Base-by-base conservation (phyloP, 306 rosid species). In the Quercus alba region DNA sequence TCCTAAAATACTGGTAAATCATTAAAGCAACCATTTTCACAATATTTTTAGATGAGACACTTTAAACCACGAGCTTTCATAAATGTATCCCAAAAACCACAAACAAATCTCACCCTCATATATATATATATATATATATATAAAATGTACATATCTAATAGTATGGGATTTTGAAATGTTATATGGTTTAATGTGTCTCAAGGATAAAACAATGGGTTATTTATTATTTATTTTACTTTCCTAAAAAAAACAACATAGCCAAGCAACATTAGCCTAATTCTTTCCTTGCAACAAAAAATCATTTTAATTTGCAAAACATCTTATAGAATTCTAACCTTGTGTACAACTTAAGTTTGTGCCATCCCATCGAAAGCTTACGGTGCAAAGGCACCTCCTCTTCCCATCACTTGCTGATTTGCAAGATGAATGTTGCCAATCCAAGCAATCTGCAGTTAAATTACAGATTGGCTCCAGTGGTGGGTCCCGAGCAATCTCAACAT, bases 401-500 rank as follows among this genome's bases (percentile, higher is more conserved):
- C 63, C 64, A 52, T 72, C 78, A 2, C 17, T 13, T 55, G 64
- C 7, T 64, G 31, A 11, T 6, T 14, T 72, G 81, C 85, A 82
- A 1, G 3, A 12, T 25, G 85, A 82, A 64, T 82, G n/a, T 8
- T 44, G 54, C 81, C 75, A 82, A 20, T 41, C 23, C 3, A 0
- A 9, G 75, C 78, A 82, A 52, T 66, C 67, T 1, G 3, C 3
- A 0, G 71, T 15, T 44, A 63, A 33, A 7, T 7, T 68, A 61
- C 85, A 82, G 9, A 30, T 11, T 5, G 85, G 85, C 31, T 56
- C 68, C 3, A 3, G 14, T 2, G 75, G 63, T 41, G 20, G 56
- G 17, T 4, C 31, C 85, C 81, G 77, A 28, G 30, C 41, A 26
- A 82, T 63, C 66, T 82, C 64, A n/a, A 72, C 18, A 55, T 82